Evolutionary conservation across 2,329 filamentous ascomycete genomes (phyloP).

Genomic region (Colletotrichum magnum): DNA sequence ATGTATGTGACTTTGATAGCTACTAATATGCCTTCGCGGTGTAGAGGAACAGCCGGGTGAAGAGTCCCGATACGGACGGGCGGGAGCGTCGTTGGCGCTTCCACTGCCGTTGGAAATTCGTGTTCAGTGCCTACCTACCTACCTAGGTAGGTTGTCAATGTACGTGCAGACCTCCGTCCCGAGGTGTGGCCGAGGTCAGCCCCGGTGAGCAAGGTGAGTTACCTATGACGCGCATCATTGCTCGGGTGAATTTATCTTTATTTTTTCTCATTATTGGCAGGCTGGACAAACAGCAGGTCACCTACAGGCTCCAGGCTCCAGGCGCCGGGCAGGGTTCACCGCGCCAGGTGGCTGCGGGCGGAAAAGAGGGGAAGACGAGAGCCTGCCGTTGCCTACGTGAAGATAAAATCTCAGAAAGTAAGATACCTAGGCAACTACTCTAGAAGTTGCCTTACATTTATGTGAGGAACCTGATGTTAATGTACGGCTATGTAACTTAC

Average conservation of each 20-base stretch:
- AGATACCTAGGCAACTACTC: neutral
- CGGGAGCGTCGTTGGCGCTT: constrained; percentile 4
- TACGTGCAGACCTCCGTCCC: too few species aligned
- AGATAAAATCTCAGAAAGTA: too few species aligned
- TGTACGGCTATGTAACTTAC: too few species aligned
- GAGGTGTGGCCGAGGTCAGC: neutral
- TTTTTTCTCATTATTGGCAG: constrained; percentile 16
- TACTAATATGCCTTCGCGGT: neutral
- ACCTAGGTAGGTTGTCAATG: neutral
- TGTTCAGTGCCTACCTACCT: neutral
- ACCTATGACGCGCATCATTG: constrained; percentile 30
- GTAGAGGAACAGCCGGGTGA: constrained; percentile 10
- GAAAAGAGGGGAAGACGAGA: constrained; percentile 36
- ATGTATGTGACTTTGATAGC: constrained; percentile 12
- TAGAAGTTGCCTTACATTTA: too few species aligned
- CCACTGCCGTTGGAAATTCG: too few species aligned
- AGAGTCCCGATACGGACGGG: neutral
- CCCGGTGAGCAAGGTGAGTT: constrained; percentile 17
- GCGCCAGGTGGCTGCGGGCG: constrained; percentile 33
- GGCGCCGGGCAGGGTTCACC: constrained; percentile 29
- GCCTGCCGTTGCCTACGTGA: neutral
- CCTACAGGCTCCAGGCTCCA: too few species aligned
- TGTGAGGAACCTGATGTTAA: too few species aligned
- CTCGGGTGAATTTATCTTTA: constrained; percentile 6
- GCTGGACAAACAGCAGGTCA: neutral